These are phyloP conservation scores for Penicillium herquei DNA, from an alignment of 495 filamentous ascomycete genomes.

Conservation along the genomic window DNA sequence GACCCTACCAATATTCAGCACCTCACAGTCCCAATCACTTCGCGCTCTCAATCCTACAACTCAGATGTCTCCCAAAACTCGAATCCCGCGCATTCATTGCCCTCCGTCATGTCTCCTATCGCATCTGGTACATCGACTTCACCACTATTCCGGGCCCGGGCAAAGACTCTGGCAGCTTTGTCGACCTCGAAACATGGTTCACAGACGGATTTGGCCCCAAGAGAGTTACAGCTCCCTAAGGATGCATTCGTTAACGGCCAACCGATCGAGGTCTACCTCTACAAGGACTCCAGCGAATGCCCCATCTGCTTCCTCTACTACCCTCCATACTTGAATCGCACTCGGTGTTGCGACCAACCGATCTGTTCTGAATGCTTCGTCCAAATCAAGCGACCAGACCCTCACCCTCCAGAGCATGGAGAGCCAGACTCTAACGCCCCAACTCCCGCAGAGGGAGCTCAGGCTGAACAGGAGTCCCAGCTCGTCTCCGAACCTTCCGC, in stretches of 20 bases:
- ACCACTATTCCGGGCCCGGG: conserved; percentile 62
- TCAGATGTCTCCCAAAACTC: conserved; percentile 61
- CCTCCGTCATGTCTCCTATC: conserved; percentile 51
- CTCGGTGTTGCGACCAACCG: conserved; percentile 91
- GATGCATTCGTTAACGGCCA: conserved; percentile 92
- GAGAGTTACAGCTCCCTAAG: conserved; percentile 75
- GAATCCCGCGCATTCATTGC: conserved; percentile 48
- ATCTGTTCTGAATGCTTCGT: conserved; percentile 99
- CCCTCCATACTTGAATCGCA: conserved; percentile 93
- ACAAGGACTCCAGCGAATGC: conserved; percentile 87
- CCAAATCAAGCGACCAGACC: conserved; percentile 95
- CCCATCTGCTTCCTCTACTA: conserved; percentile 97
- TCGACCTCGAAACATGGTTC: conserved; percentile 66
- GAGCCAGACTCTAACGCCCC: conserved; percentile 51
- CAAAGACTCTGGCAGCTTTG: conserved; percentile 84
- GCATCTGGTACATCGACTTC: conserved; percentile 60
- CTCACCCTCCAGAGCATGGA: conserved; percentile 87
- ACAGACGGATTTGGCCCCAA: conserved; percentile 66
- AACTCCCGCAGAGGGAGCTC: conserved; percentile 36
- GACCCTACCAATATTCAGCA: conserved; percentile 54
- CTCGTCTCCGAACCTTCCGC: conserved; percentile 88
- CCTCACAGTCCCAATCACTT: conserved; percentile 73
- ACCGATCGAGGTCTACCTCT: conserved; percentile 84
- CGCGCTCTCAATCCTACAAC: conserved; percentile 69
- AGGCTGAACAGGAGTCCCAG: conserved; percentile 50